Percentiles rank a stretch among this genome's conserved stretches.
These are phyloP conservation scores for Vanderwaltozyma verrucispora DNA, from an alignment of 805 yeast genomes.

Conservation along the genomic window DNA sequence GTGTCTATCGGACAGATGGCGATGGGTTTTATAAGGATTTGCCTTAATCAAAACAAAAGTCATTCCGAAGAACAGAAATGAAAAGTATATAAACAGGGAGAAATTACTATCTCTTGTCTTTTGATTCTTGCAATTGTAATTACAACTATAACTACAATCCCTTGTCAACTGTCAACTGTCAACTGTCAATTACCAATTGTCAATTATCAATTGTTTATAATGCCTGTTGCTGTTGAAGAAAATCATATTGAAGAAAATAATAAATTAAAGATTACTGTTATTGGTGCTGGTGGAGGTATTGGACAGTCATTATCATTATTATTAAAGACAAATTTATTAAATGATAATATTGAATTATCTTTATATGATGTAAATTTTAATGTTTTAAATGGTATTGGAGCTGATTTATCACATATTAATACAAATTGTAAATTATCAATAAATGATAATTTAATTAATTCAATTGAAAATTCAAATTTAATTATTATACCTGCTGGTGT, in stretches of 20 bases:
- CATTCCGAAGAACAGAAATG: no score
- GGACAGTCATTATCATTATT: slow-evolving; percentile 64
- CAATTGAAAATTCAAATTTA: slow-evolving; percentile 71
- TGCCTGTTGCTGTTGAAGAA: no score
- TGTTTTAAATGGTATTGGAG: slow-evolving; percentile 73
- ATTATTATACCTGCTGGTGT: slow-evolving; percentile 87
- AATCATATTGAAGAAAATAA: no score
- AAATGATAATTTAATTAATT: slow-evolving; percentile 58
- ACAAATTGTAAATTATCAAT: slow-evolving; percentile 58
- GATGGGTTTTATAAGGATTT: no score
- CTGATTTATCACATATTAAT: slow-evolving; percentile 71
- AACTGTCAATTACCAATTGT: no score
- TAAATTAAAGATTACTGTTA: not conserved
- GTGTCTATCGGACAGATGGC: no score
- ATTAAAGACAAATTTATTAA: slow-evolving; percentile 59
- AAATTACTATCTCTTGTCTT: no score
- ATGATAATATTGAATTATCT: slow-evolving; percentile 44
- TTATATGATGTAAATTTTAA: slow-evolving; percentile 51
- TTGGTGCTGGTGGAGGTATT: slow-evolving; percentile 80
- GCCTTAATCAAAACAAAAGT: no score
- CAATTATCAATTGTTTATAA: no score
- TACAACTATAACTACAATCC: not conserved
- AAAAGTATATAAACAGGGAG: no score
- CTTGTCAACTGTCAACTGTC: no score
- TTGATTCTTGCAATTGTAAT: not conserved